phyloP scores from a whole-genome alignment of 305 asterid species.

The Fraxinus latifolia region DNA sequence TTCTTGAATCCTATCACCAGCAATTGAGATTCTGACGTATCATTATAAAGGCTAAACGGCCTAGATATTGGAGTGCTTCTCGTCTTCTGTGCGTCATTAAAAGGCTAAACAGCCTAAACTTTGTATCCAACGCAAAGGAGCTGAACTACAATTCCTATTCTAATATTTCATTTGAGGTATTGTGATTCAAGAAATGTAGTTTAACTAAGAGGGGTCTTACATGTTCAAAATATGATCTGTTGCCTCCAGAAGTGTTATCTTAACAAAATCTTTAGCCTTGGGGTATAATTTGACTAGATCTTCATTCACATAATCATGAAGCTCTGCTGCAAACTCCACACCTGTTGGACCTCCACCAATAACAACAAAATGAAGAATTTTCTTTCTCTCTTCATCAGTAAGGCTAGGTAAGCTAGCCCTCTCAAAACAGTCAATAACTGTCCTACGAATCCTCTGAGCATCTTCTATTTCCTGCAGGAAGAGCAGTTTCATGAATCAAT shows the following conservation, averaged over 20 bases:
- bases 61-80: background rate
- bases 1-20: constrained; percentile 4
- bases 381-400: constrained; percentile 41
- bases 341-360: constrained; percentile 60
- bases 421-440: constrained; percentile 44
- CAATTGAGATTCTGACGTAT: background rate
- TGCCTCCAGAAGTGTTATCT: constrained; percentile 50
- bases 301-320: constrained; percentile 44
- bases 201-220: constrained; percentile 29
- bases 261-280: constrained; percentile 31
- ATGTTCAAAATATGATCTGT: constrained; percentile 48
- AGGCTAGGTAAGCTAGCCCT: constrained; percentile 42
- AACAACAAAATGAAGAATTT: constrained; percentile 48
- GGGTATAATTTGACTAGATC: constrained; percentile 45
- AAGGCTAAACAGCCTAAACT: constrained; percentile 5
- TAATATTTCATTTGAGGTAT: background rate
- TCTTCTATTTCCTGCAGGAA: constrained; percentile 48
- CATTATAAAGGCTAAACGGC: constrained; percentile 8
- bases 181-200: background rate
- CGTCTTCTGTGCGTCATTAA: background rate
- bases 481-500: constrained; percentile 12
- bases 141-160: background rate
- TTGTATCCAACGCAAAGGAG: background rate
- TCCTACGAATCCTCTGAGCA: constrained; percentile 49
- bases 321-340: constrained; percentile 54